These are phyloP conservation scores for Salix dunnii DNA, from an alignment of 345 rosid species.

Conservation along the genomic window DNA sequence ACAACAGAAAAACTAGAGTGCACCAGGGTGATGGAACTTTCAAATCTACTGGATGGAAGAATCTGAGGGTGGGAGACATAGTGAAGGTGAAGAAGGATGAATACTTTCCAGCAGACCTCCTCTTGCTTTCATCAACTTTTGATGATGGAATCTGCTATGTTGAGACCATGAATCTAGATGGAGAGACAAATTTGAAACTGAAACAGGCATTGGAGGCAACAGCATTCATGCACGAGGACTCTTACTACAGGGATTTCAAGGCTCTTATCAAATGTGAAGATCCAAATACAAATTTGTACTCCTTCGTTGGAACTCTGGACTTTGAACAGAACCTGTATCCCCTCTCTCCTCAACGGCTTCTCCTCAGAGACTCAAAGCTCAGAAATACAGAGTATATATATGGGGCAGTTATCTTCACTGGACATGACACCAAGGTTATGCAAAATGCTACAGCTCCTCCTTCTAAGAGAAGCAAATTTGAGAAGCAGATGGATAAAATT, in stretches of 20 bases:
- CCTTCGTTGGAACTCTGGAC: conserved; percentile 76
- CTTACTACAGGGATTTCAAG: conserved; percentile 54
- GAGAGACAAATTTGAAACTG: conserved; percentile 84
- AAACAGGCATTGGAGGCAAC: conserved; percentile 79
- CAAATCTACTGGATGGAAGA: conserved; percentile 56
- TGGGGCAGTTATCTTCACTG: conserved; percentile 82
- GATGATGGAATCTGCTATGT: conserved; percentile 84
- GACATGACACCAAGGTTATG: conserved; percentile 87
- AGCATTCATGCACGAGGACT: conserved; percentile 53
- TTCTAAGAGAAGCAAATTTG: conserved; percentile 85
- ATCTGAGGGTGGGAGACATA: conserved; percentile 71
- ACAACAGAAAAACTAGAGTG: conserved; percentile 70
- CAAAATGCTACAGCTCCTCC: conserved; percentile 83
- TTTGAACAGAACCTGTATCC: conserved; percentile 52
- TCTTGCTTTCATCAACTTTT: conserved; percentile 75
- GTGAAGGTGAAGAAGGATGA: conserved; percentile 82
- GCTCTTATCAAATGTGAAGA: conserved; percentile 78
- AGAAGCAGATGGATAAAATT: conserved; percentile 74
- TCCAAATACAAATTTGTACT: conserved; percentile 83
- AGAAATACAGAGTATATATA: conserved; percentile 74
- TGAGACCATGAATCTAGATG: conserved; percentile 95
- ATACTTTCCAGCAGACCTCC: conserved; percentile 80
- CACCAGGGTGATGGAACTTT: conserved; percentile 56
- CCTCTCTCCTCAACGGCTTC: conserved; percentile 77
- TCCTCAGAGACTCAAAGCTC: conserved; percentile 80